Percentiles rank a stretch among this genome's conserved stretches.
Evolutionary conservation across 164 flowering plant species (phyloP).

Genomic region (Stephania japonica): DNA sequence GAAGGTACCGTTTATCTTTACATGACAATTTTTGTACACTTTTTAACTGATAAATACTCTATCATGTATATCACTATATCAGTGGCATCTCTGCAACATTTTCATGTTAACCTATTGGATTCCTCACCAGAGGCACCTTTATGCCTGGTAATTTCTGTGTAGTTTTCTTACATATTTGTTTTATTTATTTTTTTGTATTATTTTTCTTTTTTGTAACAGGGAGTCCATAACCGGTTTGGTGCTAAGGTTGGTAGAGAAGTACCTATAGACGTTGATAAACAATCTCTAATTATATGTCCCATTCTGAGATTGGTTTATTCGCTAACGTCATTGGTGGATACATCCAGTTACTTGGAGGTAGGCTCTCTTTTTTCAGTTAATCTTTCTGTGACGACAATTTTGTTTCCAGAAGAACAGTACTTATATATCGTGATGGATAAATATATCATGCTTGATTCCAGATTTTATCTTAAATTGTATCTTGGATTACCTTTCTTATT

Average conservation of each 20-base stretch:
- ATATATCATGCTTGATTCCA: no score
- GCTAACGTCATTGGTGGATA: constrained; percentile 69
- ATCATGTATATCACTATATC: neutral
- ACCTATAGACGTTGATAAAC: constrained; percentile 45
- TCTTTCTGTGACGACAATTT: neutral
- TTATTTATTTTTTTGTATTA: neutral
- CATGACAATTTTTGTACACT: neutral
- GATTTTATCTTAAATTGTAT: no score
- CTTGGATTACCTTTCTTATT: no score
- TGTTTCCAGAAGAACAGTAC: no score
- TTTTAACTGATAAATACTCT: neutral
- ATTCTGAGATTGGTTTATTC: constrained; percentile 76
- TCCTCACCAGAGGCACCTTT: neutral
- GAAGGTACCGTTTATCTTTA: constrained; percentile 22
- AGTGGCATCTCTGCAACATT: neutral
- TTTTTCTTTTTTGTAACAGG: constrained; percentile 31
- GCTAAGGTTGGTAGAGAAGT: constrained; percentile 39
- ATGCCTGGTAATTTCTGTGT: neutral
- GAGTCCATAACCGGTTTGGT: constrained; percentile 46
- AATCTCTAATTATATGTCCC: constrained; percentile 47
- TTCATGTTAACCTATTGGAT: neutral
- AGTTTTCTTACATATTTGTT: neutral
- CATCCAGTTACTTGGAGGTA: constrained; percentile 86
- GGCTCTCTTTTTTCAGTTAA: constrained; percentile 5
- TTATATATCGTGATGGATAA: no score